phyloP scores from a whole-genome alignment of 495 filamentous ascomycete species.

The Pyrenula aspistea region DNA sequence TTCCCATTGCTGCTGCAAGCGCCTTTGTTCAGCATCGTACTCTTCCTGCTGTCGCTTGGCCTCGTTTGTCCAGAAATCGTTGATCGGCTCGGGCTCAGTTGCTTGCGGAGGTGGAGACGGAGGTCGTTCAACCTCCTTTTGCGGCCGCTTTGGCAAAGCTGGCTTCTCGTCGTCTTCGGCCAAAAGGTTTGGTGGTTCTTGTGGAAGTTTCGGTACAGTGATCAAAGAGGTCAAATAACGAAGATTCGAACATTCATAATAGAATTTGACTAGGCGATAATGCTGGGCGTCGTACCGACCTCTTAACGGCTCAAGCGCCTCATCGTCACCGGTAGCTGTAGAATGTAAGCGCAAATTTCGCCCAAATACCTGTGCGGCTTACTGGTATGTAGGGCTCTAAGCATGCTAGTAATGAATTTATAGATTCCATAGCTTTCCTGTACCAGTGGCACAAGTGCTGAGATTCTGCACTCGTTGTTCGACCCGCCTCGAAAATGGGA shows the following conservation, averaged over 20 bases:
- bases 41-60: conserved; percentile 82
- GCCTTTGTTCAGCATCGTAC: conserved; percentile 84
- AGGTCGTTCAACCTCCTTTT: conserved; percentile 45
- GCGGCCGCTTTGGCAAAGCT: conserved; percentile 67
- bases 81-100: conserved; percentile 82
- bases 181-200: conserved; percentile 81
- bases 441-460: conserved; percentile 82
- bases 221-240: conserved; percentile 93
- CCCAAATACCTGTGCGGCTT: conserved; percentile 15
- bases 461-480: conserved; percentile 95
- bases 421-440: conserved; percentile 98
- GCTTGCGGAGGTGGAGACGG: conserved; percentile 53
- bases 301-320: conserved; percentile 83
- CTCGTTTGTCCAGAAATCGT: conserved; percentile 95
- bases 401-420: conserved; percentile 91
- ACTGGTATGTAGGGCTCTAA: conserved; percentile 95
- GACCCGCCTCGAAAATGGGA: conserved; percentile 82
- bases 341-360: conserved; percentile 5
- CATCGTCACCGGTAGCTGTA: conserved; percentile 80
- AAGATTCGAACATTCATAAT: conserved; percentile 96
- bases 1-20: conserved; percentile 72
- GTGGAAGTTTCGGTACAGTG: conserved; percentile 88
- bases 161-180: conserved; percentile 68
- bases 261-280: conserved; percentile 90
- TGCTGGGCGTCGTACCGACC: conserved; percentile 88